Conservation (phyloP, 345 rosid species). For the Euphorbia tirucalli region DNA sequence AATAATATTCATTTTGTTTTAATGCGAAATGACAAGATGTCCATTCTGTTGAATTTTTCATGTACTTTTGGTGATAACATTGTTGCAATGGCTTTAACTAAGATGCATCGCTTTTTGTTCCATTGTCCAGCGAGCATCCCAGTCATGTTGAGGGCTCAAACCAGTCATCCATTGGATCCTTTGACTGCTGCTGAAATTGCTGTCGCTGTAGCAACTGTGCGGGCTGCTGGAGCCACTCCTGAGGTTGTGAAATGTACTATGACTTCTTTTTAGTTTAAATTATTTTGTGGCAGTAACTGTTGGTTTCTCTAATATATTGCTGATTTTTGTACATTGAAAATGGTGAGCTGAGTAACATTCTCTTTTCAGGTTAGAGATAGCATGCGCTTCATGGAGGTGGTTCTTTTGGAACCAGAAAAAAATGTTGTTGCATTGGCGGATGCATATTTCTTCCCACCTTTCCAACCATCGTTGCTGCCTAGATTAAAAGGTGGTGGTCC, state of each 20-base stretch:
- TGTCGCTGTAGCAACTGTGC: slow-evolving; percentile 87
- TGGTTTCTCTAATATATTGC: background rate
- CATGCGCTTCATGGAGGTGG: slow-evolving; percentile 89
- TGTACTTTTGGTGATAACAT: background rate
- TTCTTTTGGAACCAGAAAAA: slow-evolving; percentile 78
- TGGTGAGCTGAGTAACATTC: slow-evolving; percentile 18
- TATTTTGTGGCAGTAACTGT: background rate
- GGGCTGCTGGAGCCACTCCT: slow-evolving; percentile 90
- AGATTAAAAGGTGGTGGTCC: slow-evolving; percentile 81
- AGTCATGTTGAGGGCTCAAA: slow-evolving; percentile 72
- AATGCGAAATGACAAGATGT: background rate
- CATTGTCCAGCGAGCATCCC: slow-evolving; percentile 42
- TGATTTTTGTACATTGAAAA: slow-evolving; percentile 3
- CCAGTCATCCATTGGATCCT: slow-evolving; percentile 85
- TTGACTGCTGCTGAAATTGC: slow-evolving; percentile 83
- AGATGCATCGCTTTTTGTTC: slow-evolving; percentile 12
- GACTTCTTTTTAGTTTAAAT: background rate
- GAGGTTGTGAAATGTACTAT: slow-evolving; percentile 47
- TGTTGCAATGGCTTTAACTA: slow-evolving; percentile 5
- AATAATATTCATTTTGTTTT: background rate
- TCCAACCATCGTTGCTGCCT: slow-evolving; percentile 87
- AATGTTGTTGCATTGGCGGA: slow-evolving; percentile 82
- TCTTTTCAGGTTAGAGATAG: slow-evolving; percentile 73
- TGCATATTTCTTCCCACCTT: slow-evolving; percentile 93
- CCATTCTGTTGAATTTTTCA: background rate